A percentile compares a stretch with the other conserved stretches of the same genome.
Conservation (phyloP, 257 asterid genomes). For the Datura wrightii region DNA sequence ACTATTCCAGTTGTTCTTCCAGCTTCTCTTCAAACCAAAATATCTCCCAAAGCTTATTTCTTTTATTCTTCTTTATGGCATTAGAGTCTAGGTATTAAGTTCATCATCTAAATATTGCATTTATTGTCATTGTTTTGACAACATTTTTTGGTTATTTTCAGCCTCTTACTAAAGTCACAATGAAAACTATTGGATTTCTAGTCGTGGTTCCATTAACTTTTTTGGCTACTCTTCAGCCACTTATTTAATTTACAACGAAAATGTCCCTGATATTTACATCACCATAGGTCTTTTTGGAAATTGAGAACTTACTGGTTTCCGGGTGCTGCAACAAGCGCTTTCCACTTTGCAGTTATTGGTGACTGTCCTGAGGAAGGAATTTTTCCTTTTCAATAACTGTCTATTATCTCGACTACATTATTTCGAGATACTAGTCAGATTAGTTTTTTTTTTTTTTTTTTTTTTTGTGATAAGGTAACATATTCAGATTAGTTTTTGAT, state of each 20-base stretch:
- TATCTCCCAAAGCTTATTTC: background rate
- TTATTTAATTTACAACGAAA: background rate
- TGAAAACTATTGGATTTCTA: background rate
- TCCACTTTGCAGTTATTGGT: background rate
- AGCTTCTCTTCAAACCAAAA: background rate
- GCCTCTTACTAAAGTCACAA: background rate
- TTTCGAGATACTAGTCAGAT: background rate
- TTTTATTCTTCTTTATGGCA: slow-evolving; percentile 8
- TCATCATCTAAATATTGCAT: background rate
- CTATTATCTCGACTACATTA: background rate
- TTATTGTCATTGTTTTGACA: background rate
- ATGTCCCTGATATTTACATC: background rate
- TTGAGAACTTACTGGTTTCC: background rate
- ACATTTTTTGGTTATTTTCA: background rate
- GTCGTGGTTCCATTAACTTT: background rate
- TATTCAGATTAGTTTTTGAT: slow-evolving; percentile 4
- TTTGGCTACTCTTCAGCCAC: background rate
- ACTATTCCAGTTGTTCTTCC: background rate
- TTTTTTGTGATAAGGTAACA: too few species aligned
- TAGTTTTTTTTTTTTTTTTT: background rate
- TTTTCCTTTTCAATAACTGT: background rate
- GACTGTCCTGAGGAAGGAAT: background rate
- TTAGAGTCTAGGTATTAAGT: slow-evolving; percentile 16
- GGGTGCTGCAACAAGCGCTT: background rate
- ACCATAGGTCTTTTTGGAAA: background rate